Conservation (phyloP, 1,284 basidiomycete genomes). For the Naganishia albida region DNA sequence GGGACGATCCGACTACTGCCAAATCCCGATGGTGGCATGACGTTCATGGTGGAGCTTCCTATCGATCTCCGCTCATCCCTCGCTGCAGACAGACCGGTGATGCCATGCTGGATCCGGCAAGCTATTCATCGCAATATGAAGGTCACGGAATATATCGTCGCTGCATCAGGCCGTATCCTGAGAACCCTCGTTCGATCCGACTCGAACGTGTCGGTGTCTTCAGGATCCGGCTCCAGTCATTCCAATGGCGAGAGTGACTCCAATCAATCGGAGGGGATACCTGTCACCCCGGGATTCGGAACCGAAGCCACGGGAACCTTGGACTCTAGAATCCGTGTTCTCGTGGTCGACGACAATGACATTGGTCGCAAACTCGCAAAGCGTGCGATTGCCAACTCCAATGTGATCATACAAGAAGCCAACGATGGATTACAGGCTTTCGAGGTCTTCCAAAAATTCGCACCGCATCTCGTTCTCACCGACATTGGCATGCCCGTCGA, state of each 20-base stretch:
- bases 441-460: constrained; percentile 34
- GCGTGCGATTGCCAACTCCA: constrained; percentile 19
- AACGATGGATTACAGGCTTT: constrained; percentile 38
- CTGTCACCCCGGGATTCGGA: neutral
- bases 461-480: constrained; percentile 40
- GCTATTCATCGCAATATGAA: constrained; percentile 8
- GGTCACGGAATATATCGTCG: constrained; percentile 15
- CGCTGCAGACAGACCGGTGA: neutral
- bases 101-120: neutral
- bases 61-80: constrained; percentile 23
- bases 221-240: too few relatives aligned
- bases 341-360: constrained; percentile 41
- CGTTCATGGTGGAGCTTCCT: constrained; percentile 36
- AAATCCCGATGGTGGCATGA: constrained; percentile 34
- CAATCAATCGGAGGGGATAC: neutral
- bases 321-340: constrained; percentile 31
- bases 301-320: neutral
- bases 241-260: neutral
- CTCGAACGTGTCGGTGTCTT: neutral
- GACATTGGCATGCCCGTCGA: constrained; percentile 45
- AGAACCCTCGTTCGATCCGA: neutral
- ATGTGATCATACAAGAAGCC: constrained; percentile 28
- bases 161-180: constrained; percentile 5
- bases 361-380: constrained; percentile 37
- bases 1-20: constrained; percentile 32